Percentiles rank a stretch among this genome's conserved stretches.
These are phyloP conservation scores for Neonectria magnoliae DNA, from an alignment of 2,329 filamentous ascomycete genomes.

Conservation along the genomic window DNA sequence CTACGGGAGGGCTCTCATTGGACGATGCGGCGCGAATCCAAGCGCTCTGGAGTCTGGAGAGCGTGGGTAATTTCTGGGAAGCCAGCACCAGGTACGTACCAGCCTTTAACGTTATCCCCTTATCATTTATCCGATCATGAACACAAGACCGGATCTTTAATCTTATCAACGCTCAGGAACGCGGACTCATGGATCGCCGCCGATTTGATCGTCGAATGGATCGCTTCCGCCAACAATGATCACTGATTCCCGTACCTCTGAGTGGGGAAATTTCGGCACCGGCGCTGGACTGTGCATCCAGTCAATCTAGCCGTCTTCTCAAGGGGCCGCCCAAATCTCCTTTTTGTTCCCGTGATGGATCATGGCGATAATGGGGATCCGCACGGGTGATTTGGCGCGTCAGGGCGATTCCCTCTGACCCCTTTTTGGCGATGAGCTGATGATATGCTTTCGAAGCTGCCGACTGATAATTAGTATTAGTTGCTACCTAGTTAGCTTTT, in stretches of 20 bases:
- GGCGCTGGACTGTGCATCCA: too few species aligned
- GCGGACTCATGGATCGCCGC: conserved; percentile 18
- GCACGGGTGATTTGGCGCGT: conserved; percentile 27
- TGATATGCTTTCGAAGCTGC: conserved; percentile 6
- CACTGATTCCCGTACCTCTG: not conserved
- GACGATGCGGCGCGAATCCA: conserved; percentile 10
- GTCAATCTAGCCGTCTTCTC: conserved; percentile 6
- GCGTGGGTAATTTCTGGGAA: conserved; percentile 20
- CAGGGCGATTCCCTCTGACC: conserved; percentile 18
- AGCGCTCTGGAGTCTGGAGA: conserved; percentile 1
- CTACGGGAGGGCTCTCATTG: conserved; percentile 21
- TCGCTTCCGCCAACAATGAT: not conserved
- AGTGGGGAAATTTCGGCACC: conserved; percentile 10
- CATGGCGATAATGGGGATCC: conserved; percentile 30
- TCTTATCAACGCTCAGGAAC: conserved; percentile 20
- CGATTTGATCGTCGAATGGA: conserved; percentile 12
- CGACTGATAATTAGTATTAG: conserved; percentile 7
- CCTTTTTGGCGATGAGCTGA: conserved; percentile 32
- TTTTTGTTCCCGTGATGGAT: conserved; percentile 30
- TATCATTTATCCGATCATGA: conserved; percentile 10
- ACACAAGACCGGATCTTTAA: conserved; percentile 6
- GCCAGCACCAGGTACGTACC: not conserved
- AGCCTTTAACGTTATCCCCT: conserved; percentile 17
- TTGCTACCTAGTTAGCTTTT: not conserved
- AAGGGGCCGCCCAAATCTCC: conserved; percentile 21